Conservation (phyloP, 2,329 filamentous ascomycete species). For the Xylaria sp. region DNA sequence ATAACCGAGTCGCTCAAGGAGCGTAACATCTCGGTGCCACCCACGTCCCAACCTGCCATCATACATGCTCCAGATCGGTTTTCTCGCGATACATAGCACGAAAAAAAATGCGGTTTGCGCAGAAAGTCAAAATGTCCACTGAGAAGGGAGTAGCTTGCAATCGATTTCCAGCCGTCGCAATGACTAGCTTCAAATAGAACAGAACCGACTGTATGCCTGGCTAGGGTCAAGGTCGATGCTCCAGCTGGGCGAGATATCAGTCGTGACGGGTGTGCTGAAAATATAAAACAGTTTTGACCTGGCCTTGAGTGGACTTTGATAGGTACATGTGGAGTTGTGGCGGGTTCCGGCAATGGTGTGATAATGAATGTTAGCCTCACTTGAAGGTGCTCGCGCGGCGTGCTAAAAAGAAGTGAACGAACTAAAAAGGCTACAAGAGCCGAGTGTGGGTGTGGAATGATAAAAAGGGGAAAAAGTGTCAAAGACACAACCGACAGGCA, state of each 20-base stretch:
- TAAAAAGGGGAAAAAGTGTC: conserved; percentile 21
- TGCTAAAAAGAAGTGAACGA: conserved; percentile 24
- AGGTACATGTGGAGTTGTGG: conserved; percentile 19
- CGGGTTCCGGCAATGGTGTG: conserved; percentile 38
- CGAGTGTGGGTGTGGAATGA: conserved; percentile 30
- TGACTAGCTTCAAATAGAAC: conserved; percentile 7
- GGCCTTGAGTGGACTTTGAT: conserved; percentile 11
- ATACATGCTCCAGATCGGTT: conserved; percentile 49
- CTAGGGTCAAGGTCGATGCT: neutral
- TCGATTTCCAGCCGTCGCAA: conserved; percentile 4
- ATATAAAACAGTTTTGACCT: conserved; percentile 5
- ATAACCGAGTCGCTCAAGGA: conserved; percentile 50
- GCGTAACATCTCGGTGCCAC: conserved; percentile 50
- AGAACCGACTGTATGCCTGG: conserved; percentile 1
- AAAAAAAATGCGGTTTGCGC: conserved; percentile 14
- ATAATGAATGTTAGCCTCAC: conserved; percentile 45
- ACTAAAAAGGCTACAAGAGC: conserved; percentile 26
- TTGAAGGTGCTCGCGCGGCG: conserved; percentile 36
- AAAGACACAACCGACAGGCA: conserved; percentile 34
- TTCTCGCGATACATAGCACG: conserved; percentile 30
- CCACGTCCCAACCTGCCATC: conserved; percentile 51
- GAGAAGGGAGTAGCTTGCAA: conserved; percentile 2
- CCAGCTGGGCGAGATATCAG: conserved; percentile 10
- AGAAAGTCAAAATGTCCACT: neutral
- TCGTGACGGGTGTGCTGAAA: conserved; percentile 13